phyloP scores from a whole-genome alignment of 2,329 filamentous ascomycete species.

The Xylaria sp. region DNA sequence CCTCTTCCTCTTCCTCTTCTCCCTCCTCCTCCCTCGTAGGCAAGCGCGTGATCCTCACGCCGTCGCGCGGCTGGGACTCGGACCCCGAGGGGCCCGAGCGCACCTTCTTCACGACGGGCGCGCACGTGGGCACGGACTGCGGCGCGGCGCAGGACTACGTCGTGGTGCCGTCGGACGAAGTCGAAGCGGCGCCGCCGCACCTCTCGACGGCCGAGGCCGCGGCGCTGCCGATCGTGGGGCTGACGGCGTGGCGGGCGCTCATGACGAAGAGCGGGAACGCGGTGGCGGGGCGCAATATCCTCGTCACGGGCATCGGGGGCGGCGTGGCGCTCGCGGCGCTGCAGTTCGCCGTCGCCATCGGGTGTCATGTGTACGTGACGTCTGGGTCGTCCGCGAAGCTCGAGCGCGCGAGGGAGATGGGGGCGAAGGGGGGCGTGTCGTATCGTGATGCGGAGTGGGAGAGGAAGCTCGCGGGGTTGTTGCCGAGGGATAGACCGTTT shows the following conservation, averaged over 20 bases:
- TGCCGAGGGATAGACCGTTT: slow-evolving; percentile 74
- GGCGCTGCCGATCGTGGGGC: slow-evolving; percentile 82
- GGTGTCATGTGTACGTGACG: slow-evolving; percentile 84
- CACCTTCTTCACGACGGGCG: slow-evolving; percentile 74
- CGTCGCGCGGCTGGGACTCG: slow-evolving; percentile 80
- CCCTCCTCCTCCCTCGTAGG: slow-evolving; percentile 57
- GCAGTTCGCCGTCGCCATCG: slow-evolving; percentile 79
- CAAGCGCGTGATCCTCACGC: slow-evolving; percentile 81
- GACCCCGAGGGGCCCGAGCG: slow-evolving; percentile 79
- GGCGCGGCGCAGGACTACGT: slow-evolving; percentile 83
- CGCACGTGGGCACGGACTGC: slow-evolving; percentile 67
- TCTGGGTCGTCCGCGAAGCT: slow-evolving; percentile 82
- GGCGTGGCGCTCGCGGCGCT: slow-evolving; percentile 87
- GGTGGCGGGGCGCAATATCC: slow-evolving; percentile 74
- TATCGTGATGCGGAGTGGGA: slow-evolving; percentile 88
- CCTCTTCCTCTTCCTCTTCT: too few species aligned
- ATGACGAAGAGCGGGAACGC: slow-evolving; percentile 78
- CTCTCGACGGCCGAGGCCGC: slow-evolving; percentile 80
- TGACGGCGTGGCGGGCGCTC: slow-evolving; percentile 89
- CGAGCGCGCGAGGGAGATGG: slow-evolving; percentile 74
- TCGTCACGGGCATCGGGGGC: slow-evolving; percentile 92
- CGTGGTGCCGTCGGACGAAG: slow-evolving; percentile 74
- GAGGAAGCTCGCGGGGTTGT: slow-evolving; percentile 71
- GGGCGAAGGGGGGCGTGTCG: slow-evolving; percentile 82
- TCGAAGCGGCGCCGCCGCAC: slow-evolving; percentile 81